phyloP scores from a whole-genome alignment of 257 asterid species.

The Solanum pennellii region DNA sequence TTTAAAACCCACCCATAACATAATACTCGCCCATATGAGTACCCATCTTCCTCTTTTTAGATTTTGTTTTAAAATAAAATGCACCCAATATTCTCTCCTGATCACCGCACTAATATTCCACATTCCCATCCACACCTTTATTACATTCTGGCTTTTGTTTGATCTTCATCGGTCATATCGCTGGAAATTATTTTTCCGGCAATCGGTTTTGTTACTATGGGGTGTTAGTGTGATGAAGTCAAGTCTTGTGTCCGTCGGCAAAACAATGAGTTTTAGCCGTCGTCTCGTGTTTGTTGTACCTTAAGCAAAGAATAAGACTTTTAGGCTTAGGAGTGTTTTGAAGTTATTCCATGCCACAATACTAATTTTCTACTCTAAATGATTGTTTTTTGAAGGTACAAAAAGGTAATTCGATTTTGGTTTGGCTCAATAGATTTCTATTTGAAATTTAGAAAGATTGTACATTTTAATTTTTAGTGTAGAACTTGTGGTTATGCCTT shows the following conservation, averaged over 20 bases:
- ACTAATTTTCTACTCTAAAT: not conserved
- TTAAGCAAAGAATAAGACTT: slow-evolving; percentile 24
- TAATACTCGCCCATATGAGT: too few species aligned
- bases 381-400: slow-evolving; percentile 2
- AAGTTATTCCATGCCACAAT: slow-evolving; percentile 41
- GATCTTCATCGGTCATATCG: not conserved
- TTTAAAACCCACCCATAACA: too few species aligned
- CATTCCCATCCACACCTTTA: not conserved
- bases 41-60: not conserved
- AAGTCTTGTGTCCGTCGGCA: not conserved
- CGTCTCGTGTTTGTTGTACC: slow-evolving; percentile 19
- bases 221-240: slow-evolving; percentile 25
- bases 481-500: slow-evolving; percentile 16
- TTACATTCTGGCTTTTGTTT: not conserved
- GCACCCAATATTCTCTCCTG: not conserved
- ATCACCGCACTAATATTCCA: not conserved
- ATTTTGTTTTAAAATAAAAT: slow-evolving; percentile 1
- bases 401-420: slow-evolving; percentile 9
- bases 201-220: slow-evolving; percentile 1
- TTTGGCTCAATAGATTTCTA: not conserved
- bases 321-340: slow-evolving; percentile 19
- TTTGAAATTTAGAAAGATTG: not conserved
- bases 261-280: not conserved
- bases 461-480: not conserved
- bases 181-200: slow-evolving; percentile 28